Base-by-base conservation (phyloP, 148 eudicot genomes). In the Nepenthes gracilis region DNA sequence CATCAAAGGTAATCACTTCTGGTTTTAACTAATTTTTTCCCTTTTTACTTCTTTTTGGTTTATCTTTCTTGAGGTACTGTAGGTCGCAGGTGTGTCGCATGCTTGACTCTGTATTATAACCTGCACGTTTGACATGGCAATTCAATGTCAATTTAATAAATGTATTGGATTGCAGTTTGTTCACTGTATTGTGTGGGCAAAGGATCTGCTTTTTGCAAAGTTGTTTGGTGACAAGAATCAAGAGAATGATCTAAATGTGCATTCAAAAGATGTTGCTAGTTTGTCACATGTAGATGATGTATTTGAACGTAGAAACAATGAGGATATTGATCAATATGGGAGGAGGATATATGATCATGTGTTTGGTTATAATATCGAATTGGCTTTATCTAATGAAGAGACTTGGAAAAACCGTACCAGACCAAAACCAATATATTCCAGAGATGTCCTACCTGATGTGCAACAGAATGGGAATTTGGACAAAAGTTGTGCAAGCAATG, bases 171-270 rank as follows among this genome's bases (percentile, higher is more conserved):
- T 78, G 82, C 88, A 92, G 97, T 92, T 88, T 84, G 91, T 93
- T 73, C 98, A 93, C 83, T 93, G 98, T 72, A 85, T 93, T 70
- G 98, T 93, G 52, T 88, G 98, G 98, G 96, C 95, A 50, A 93
- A 93, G 75, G 98, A 93, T 35, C 80, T 93, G 69, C 98, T 93
- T 55, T 93, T 93, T 65, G 81, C 96, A 50, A 93, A 93, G 76
- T 69, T 93, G 38, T 86, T 86, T 74, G 98, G 98, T 59, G 91
- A 89, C 66, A 93, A 74, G 73, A 93, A 93, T 69, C 96, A 82
- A 73, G 98, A 80, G 10, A 88, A 88, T 78, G 98, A 93, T 78
- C 78, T 93, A 8, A 93, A 93, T 77, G 98, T 93, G 58, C 95
- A 84, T 47, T 82, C 98, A 61, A 70, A 75, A 74, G 95, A 84